phyloP scores from a whole-genome alignment of 2,329 filamentous ascomycete species.

The Coniochaeta sp. region DNA sequence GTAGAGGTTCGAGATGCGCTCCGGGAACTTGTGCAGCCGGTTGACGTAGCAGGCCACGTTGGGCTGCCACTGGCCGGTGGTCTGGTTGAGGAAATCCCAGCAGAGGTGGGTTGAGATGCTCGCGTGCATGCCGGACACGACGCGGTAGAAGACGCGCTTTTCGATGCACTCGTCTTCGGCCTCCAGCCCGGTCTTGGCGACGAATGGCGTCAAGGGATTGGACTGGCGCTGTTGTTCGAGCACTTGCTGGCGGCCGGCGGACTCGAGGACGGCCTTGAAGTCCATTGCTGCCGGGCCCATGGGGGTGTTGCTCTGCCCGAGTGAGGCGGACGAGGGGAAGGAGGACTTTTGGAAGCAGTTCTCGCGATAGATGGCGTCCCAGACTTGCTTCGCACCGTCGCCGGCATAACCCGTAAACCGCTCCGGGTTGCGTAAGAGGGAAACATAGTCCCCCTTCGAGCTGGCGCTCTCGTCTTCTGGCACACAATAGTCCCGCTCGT shows the following conservation, averaged over 20 bases:
- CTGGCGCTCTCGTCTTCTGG: constrained; percentile 85
- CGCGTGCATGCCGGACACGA: constrained; percentile 96
- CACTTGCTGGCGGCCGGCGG: constrained; percentile 51
- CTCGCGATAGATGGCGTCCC: constrained; percentile 94
- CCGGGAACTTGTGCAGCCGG: constrained; percentile 76
- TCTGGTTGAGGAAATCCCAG: constrained; percentile 93
- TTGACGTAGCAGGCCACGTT: constrained; percentile 85
- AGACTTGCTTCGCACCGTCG: constrained; percentile 78
- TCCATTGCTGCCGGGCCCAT: constrained; percentile 49
- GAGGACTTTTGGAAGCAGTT: constrained; percentile 82
- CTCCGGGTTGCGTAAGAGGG: constrained; percentile 86
- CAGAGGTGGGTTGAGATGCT: constrained; percentile 95
- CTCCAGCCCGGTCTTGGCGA: constrained; percentile 61
- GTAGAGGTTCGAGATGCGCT: constrained; percentile 94
- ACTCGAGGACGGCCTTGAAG: constrained; percentile 54
- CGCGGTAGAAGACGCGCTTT: constrained; percentile 96
- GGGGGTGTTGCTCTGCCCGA: constrained; percentile 38
- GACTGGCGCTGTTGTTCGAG: constrained; percentile 53
- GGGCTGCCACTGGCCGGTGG: constrained; percentile 85
- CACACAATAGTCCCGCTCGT: constrained; percentile 93
- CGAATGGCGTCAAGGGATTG: constrained; percentile 48
- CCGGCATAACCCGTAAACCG: constrained; percentile 92
- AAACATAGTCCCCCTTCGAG: constrained; percentile 93
- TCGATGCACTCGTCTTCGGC: constrained; percentile 90
- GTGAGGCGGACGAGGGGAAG: constrained; percentile 50